These are phyloP conservation scores for Gnetum montanum DNA, from an alignment of 75 land plant genomes.

Conservation along the genomic window DNA sequence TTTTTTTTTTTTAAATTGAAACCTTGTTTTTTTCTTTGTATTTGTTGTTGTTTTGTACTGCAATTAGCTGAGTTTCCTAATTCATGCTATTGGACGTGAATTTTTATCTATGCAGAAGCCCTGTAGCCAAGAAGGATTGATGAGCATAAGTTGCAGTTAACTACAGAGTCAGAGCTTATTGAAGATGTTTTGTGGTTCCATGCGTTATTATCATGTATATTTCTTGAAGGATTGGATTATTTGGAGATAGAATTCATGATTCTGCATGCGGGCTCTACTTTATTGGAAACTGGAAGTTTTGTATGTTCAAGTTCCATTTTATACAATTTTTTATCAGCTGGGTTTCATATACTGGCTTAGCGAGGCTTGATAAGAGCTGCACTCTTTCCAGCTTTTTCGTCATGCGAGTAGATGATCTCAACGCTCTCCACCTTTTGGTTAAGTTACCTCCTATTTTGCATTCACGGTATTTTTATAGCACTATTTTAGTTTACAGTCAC, in stretches of 20 bases:
- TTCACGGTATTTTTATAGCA: neutral
- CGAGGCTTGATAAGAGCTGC: constrained; percentile 3
- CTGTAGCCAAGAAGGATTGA: neutral
- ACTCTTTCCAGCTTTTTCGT: neutral
- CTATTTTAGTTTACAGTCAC: constrained; percentile 1
- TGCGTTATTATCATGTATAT: neutral
- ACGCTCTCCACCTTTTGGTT: constrained; percentile 4
- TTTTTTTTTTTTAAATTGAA: neutral
- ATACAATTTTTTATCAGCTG: constrained; percentile 1
- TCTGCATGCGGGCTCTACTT: constrained; percentile 1
- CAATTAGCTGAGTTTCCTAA: neutral
- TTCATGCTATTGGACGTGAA: too few relatives aligned
- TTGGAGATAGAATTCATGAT: constrained; percentile 3
- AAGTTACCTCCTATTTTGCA: constrained; percentile 3
- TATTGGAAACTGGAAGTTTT: constrained; percentile 6
- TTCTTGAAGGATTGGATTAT: neutral
- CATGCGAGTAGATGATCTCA: constrained; percentile 4
- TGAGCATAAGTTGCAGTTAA: neutral
- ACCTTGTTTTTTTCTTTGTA: neutral
- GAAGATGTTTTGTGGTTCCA: neutral
- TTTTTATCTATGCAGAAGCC: constrained; percentile 3
- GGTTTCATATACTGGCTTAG: constrained; percentile 2
- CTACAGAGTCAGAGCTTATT: neutral
- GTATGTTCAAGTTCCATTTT: neutral
- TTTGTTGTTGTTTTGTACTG: neutral